phyloP scores from a whole-genome alignment of 1,139 yeast genomes.

The Nadsonia starkeyi-henricii region DNA sequence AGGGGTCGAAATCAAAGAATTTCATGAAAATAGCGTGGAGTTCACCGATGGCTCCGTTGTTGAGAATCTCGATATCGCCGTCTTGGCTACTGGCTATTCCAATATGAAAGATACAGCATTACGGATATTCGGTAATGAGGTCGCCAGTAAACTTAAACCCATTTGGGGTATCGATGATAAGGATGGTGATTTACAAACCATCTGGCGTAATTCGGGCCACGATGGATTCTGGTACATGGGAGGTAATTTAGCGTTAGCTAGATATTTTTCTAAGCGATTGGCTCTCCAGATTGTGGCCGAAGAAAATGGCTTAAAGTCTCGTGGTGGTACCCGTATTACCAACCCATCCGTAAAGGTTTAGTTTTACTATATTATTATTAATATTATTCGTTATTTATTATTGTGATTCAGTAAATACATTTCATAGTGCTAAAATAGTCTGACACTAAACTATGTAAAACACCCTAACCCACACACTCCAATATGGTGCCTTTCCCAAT shows the following conservation, averaged over 20 bases:
- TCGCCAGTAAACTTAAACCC: conserved; percentile 10
- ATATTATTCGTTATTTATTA: no score
- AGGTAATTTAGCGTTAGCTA: conserved; percentile 11
- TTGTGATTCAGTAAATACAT: no score
- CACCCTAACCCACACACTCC: no score
- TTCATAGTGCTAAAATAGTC: no score
- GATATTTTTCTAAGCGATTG: conserved; percentile 12
- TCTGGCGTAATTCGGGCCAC: conserved; percentile 12
- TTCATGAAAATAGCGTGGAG: conserved; percentile 26
- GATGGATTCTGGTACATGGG: conserved; percentile 12
- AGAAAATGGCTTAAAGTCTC: conserved; percentile 7
- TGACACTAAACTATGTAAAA: no score
- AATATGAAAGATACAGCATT: conserved; percentile 18
- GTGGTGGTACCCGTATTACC: neutral
- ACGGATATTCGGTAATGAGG: conserved; percentile 22
- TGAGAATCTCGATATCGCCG: conserved; percentile 25
- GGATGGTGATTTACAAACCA: conserved; percentile 13
- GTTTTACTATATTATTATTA: no score
- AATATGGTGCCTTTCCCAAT: no score
- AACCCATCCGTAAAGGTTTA: no score
- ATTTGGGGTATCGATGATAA: conserved; percentile 19
- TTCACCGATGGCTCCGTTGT: conserved; percentile 27
- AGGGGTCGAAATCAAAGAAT: conserved; percentile 23
- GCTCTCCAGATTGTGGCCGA: conserved; percentile 13
- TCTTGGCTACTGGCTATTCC: conserved; percentile 30